Evolutionary conservation across 2,329 filamentous ascomycete species (phyloP).

Genomic region (Pseudohalonectria lignicola): DNA sequence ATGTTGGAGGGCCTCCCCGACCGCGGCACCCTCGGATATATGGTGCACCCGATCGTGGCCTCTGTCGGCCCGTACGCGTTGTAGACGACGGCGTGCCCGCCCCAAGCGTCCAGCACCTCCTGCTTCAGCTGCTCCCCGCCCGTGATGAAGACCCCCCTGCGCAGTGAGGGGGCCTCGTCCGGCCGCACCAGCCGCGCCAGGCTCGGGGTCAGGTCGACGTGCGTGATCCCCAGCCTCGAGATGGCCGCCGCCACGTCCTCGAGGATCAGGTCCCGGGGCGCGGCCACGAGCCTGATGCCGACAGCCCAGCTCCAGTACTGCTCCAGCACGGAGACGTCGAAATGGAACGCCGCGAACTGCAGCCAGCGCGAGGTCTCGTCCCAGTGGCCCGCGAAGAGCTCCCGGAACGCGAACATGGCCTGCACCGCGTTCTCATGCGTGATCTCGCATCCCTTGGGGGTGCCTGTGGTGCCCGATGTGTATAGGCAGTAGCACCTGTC

Average conservation of each 20-base stretch:
- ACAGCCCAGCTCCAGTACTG: conserved; percentile 96
- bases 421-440: conserved; percentile 85
- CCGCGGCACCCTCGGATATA: conserved; percentile 68
- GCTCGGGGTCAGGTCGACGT: conserved; percentile 86
- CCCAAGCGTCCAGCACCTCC: conserved; percentile 83
- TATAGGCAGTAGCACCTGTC: conserved; percentile 75
- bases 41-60: conserved; percentile 85
- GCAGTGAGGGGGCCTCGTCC: conserved; percentile 68
- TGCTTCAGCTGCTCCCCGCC: conserved; percentile 82
- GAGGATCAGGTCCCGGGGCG: conserved; percentile 73
- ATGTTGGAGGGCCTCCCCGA: conserved; percentile 83
- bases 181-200: conserved; percentile 70
- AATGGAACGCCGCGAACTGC: conserved; percentile 90
- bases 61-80: conserved; percentile 92
- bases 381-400: conserved; percentile 69
- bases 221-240: conserved; percentile 62
- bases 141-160: conserved; percentile 81
- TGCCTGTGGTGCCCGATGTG: conserved; percentile 79
- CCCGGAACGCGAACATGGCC: conserved; percentile 76
- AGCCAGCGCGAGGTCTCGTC: conserved; percentile 65
- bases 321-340: conserved; percentile 86
- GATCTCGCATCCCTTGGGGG: conserved; percentile 78
- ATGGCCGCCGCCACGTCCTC: conserved; percentile 72
- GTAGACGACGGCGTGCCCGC: conserved; percentile 68
- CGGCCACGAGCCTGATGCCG: conserved; percentile 73